phyloP scores from a whole-genome alignment of 1,284 basidiomycete species.

The Pyrrhoderma noxium region DNA sequence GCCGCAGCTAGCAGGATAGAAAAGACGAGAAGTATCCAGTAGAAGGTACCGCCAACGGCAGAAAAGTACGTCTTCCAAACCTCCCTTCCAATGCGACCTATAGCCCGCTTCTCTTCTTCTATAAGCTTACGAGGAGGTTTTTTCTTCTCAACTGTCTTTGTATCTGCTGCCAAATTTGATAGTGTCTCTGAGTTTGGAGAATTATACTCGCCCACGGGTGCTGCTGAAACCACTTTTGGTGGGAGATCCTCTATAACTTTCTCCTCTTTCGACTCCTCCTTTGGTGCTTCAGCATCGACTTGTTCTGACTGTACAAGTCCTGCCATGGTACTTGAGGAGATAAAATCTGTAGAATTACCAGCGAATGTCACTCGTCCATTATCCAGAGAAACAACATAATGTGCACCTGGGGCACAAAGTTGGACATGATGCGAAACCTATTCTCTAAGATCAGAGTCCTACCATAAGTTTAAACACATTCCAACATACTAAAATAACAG shows the following conservation, averaged over 20 bases:
- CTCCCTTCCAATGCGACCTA: conserved; percentile 69
- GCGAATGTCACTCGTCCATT: conserved; percentile 78
- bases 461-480: no score
- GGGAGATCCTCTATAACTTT: conserved; percentile 28
- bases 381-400: conserved; percentile 75
- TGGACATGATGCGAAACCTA: conserved; percentile 81
- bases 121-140: conserved; percentile 77
- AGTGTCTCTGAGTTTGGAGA: conserved; percentile 22
- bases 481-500: conserved; percentile 66
- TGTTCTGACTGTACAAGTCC: conserved; percentile 55
- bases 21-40: conserved; percentile 65
- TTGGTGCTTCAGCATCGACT: conserved; percentile 36
- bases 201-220: conserved; percentile 21
- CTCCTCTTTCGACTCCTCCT: conserved; percentile 37
- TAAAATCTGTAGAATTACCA: conserved; percentile 64
- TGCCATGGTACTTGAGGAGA: conserved; percentile 55
- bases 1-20: conserved; percentile 59
- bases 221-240: conserved; percentile 20
- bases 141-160: conserved; percentile 45
- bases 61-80: conserved; percentile 80
- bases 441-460: no score
- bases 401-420: conserved; percentile 62
- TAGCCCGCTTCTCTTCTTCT: conserved; percentile 85
- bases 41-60: conserved; percentile 58
- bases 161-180: conserved; percentile 30